Percentiles rank a stretch among this genome's conserved stretches.
phyloP scores from a whole-genome alignment of 75 land plant genomes.

The Isoetes taiwanensis region DNA sequence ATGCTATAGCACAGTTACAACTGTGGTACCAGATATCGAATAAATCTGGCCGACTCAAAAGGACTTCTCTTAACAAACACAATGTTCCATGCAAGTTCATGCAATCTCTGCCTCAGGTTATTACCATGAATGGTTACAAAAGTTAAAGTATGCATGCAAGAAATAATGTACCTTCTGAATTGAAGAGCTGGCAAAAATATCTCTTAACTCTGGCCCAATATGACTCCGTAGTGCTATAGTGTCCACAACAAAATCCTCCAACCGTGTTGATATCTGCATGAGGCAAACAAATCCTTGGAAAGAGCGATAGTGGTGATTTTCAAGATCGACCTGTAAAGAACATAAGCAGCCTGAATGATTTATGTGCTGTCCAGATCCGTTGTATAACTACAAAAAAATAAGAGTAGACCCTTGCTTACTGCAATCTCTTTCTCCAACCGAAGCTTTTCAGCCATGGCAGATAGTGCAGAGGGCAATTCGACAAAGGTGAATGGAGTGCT shows the following conservation, averaged over 20 bases:
- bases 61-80: no score
- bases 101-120: no score
- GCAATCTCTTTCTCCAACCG: conserved; percentile 60
- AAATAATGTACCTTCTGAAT: conserved; percentile 91
- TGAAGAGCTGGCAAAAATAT: conserved; percentile 61
- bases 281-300: conserved; percentile 91
- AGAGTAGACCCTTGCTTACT: conserved; percentile 20
- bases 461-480: conserved; percentile 50
- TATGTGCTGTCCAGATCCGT: no score
- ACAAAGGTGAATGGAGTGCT: conserved; percentile 63
- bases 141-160: no score
- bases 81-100: no score
- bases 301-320: conserved; percentile 83
- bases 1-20: no score
- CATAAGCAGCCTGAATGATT: no score
- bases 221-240: conserved; percentile 63
- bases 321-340: conserved; percentile 73
- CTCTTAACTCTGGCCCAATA: conserved; percentile 65
- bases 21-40: no score
- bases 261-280: conserved; percentile 93
- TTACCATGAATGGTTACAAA: no score
- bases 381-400: not conserved
- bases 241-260: conserved; percentile 86
- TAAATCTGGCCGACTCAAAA: no score
- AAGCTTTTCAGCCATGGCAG: conserved; percentile 55